Evolutionary conservation across 768 basidiomycete species (phyloP), one percentile per base, ranked within the genome.

Genomic region (Neoboletus magnificus): DNA sequence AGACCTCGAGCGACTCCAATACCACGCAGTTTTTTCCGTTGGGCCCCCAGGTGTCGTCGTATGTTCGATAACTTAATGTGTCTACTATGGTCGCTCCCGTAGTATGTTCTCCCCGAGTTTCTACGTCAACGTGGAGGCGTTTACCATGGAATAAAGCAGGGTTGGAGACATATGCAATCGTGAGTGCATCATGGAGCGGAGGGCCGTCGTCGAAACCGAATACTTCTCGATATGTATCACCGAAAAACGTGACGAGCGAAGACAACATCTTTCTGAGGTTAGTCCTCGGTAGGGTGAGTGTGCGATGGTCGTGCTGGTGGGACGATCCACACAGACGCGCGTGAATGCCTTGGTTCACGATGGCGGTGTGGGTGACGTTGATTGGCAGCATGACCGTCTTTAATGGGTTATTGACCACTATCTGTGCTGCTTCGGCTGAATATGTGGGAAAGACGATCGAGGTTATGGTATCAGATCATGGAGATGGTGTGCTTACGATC

Each of bases 201-300:
- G 93, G 93, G 0, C 91, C 93, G 33, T 88, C 78, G n/a, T 77
- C 67, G 68, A 95, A 95, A n/a, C 83, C 84, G 59, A 92, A 95
- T 0, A 84, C 85, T 3, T 80, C 73, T 63, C 82, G 81, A 71
- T 94, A 93, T 2, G 83, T 59, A 4, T 82, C 79, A 6, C 87
- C 84, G 64, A 95, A 94, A 71, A 82, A 91, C 48, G 70, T 77
- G 57, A 94, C 77, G 16, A 93, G 73, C 0, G 89, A 91, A 4
- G 86, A 91, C 10, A 93, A 73, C 30, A 84, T 87, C 64, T 84
- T 81, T 12, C 91, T 80, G 20, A 94, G 80, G 42, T 77, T 79
- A 0, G 77, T 76, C 4, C 61, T 57, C 0, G 78, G 68, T 1
- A 65, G 46, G 2, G 60, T 37, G 13, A 41, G 36, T 4, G 48